A percentile compares a stretch with the other conserved stretches of the same genome.
phyloP scores from a whole-genome alignment of 192 early-diverging fungal species.

The Coemansia sp. region DNA sequence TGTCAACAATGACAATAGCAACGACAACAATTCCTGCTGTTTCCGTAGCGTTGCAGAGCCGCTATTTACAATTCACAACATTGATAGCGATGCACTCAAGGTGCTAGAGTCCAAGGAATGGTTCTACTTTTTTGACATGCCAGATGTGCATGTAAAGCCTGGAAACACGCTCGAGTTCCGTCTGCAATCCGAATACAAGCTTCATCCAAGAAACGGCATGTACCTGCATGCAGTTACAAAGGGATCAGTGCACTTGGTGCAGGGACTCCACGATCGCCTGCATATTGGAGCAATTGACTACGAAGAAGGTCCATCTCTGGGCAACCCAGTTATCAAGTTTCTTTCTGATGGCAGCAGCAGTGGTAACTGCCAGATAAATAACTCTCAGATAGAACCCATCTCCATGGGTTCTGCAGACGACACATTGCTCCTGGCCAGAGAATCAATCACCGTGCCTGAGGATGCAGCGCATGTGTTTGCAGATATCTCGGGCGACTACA shows the following conservation, averaged over 20 bases:
- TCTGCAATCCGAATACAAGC: slow-evolving; percentile 68
- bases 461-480: background rate
- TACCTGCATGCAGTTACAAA: slow-evolving; percentile 67
- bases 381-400: no score
- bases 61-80: slow-evolving; percentile 47
- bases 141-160: slow-evolving; percentile 14
- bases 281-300: slow-evolving; percentile 76
- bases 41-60: slow-evolving; percentile 79
- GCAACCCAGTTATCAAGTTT: slow-evolving; percentile 83
- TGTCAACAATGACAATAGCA: background rate
- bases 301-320: slow-evolving; percentile 61
- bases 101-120: slow-evolving; percentile 88
- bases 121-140: slow-evolving; percentile 54
- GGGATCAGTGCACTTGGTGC: slow-evolving; percentile 62
- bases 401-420: background rate
- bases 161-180: slow-evolving; percentile 72
- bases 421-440: background rate
- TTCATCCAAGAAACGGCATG: slow-evolving; percentile 48
- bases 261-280: slow-evolving; percentile 62
- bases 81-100: slow-evolving; percentile 72
- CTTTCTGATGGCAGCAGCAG: slow-evolving; percentile 37
- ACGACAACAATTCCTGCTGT: slow-evolving; percentile 19
- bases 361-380: no score
- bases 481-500: slow-evolving; percentile 70
- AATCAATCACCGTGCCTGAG: background rate